Evolutionary conservation across 2,329 filamentous ascomycete genomes (phyloP).

Genomic region (Shiraia sp.): DNA sequence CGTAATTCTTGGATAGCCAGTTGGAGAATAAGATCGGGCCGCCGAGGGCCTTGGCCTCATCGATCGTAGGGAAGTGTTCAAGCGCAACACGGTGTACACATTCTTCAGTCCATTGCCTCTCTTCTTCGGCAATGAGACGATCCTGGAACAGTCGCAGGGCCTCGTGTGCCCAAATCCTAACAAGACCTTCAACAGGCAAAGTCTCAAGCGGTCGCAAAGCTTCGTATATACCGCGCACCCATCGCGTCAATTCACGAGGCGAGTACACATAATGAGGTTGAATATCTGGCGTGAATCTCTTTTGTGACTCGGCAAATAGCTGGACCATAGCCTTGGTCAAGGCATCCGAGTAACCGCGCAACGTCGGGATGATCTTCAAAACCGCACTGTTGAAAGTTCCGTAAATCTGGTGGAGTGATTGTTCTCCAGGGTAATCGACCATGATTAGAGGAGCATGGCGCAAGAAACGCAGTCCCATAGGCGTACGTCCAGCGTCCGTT

Average conservation of each 20-base stretch:
- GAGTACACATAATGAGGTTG: constrained; percentile 99
- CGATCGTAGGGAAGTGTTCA: constrained; percentile 93
- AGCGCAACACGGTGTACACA: constrained; percentile 83
- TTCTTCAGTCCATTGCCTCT: constrained; percentile 93
- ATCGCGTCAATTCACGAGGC: constrained; percentile 94
- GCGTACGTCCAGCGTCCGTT: constrained; percentile 93
- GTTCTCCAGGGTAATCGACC: constrained; percentile 97
- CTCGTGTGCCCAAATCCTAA: constrained; percentile 98
- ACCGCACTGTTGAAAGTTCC: constrained; percentile 96
- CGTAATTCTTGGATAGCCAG: constrained; percentile 98
- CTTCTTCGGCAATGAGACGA: constrained; percentile 90
- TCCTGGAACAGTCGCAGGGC: constrained; percentile 96
- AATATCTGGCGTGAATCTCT: constrained; percentile 91
- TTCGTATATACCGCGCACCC: constrained; percentile 97
- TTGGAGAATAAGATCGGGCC: constrained; percentile 98
- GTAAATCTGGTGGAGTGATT: constrained; percentile 95
- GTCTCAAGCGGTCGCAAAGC: constrained; percentile 90
- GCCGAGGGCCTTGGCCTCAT: constrained; percentile 84
- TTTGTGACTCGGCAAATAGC: constrained; percentile 92
- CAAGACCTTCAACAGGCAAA: constrained; percentile 84
- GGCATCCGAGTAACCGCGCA: constrained; percentile 93
- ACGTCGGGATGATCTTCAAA: constrained; percentile 91
- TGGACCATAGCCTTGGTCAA: constrained; percentile 98
- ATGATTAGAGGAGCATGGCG: constrained; percentile 98
- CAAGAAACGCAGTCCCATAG: constrained; percentile 90